Base-by-base conservation (phyloP, 192 early-diverging fungal species). In the Coemansia sp. region DNA sequence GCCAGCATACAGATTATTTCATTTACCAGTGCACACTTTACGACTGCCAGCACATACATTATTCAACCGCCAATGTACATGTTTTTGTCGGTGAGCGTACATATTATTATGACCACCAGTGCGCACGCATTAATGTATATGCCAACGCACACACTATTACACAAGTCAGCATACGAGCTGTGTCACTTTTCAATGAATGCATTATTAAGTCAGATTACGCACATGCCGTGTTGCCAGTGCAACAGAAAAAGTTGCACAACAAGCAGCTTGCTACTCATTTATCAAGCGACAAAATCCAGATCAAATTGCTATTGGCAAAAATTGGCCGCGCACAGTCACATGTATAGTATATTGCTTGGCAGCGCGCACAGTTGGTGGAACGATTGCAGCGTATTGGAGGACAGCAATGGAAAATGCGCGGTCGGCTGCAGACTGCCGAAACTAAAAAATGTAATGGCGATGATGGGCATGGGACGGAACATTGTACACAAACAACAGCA, bases 331-430 rank as follows among this genome's bases (percentile, higher is more conserved):
- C 68, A 25, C 74, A 64, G 20, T 59, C 22, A 11, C 62, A 77
- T 42, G 61, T 72, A 49, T 65, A 68, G 0, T 68, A 77, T 60
- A 51, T 77, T 23, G 74, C 74, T 7, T 25, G 47, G 34, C 74
- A 71, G 65, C 60, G 74, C n/a, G 37, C 40, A n/a, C 68, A 76
- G 61, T 21, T 76, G n/a, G 65, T 71, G 5, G 62, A 68, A 15
- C 50, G 69, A 28, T 31, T 78, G 5, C 58, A 71, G 44, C 31
- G 46, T 6, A 65, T 71, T 0, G 75, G 72, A 44, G 37, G 22
- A 0, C 56, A 52, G 8, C 75, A 72, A 44, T 44, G 23, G 0
- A 42, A 60, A 19, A 40, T 71, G 40, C 51, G 38, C 21, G 6
- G 10, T 11, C 25, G 20, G 52, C 58, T 78, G 65, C 19, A 34